These are phyloP conservation scores for Alternaria infectoria DNA, from an alignment of 2,329 filamentous ascomycete genomes.

Conservation along the genomic window DNA sequence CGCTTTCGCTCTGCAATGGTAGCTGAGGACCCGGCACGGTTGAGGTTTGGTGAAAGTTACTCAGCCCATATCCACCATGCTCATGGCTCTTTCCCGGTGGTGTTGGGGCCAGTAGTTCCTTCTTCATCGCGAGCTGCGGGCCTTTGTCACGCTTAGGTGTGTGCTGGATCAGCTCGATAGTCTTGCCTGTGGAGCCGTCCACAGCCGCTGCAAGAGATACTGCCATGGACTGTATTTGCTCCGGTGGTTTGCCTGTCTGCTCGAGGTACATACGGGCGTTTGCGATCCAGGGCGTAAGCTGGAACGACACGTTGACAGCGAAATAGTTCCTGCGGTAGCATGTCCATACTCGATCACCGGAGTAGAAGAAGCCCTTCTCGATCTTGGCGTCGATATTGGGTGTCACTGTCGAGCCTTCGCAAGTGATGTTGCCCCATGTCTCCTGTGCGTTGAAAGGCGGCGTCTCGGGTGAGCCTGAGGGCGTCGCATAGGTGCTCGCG, in stretches of 20 bases:
- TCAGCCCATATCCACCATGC: constrained; percentile 47
- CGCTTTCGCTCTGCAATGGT: constrained; percentile 49
- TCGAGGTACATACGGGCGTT: constrained; percentile 65
- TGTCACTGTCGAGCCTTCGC: constrained; percentile 66
- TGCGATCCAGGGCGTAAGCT: constrained; percentile 67
- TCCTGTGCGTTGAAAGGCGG: constrained; percentile 56
- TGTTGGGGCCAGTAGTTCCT: constrained; percentile 71
- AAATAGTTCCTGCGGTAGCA: constrained; percentile 94
- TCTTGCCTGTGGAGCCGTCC: constrained; percentile 75
- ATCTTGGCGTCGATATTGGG: constrained; percentile 80
- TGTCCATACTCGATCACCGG: constrained; percentile 81
- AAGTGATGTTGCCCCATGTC: constrained; percentile 66
- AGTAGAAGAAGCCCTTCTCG: constrained; percentile 86
- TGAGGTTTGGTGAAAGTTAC: constrained; percentile 45
- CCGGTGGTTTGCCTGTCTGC: constrained; percentile 51
- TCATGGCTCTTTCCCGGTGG: constrained; percentile 60
- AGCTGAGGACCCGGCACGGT: constrained; percentile 48
- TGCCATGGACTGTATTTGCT: constrained; percentile 74
- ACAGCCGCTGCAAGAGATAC: constrained; percentile 87
- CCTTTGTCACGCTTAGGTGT: constrained; percentile 92
- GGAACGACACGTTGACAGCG: constrained; percentile 80
- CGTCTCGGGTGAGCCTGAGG: constrained; percentile 32
- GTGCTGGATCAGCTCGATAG: constrained; percentile 85
- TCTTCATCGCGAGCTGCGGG: constrained; percentile 74
- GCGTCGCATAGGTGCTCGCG: constrained; percentile 23